Percentiles rank a stretch among this genome's conserved stretches.
These are phyloP conservation scores for Lyophyllum decastes DNA, from an alignment of 768 basidiomycete genomes.

Conservation along the genomic window DNA sequence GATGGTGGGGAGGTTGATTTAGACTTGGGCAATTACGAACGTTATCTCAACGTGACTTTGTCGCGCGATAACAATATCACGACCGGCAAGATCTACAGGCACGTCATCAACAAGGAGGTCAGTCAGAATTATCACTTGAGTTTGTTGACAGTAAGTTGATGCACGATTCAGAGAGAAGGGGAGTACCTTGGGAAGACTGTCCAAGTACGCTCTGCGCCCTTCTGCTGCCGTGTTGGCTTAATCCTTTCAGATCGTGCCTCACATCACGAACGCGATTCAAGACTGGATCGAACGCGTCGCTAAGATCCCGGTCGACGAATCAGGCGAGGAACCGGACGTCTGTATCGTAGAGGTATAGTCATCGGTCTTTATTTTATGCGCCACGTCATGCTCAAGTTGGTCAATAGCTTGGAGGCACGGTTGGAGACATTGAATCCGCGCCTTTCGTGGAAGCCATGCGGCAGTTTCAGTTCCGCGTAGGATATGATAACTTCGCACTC, in stretches of 20 bases:
- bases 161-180: constrained; percentile 61
- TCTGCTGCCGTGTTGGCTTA: background rate
- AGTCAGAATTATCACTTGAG: constrained; percentile 41
- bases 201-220: constrained; percentile 54
- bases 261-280: constrained; percentile 95
- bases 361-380: background rate
- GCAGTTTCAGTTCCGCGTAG: constrained; percentile 99
- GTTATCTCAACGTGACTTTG: constrained; percentile 93
- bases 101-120: constrained; percentile 98
- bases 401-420: constrained; percentile 91
- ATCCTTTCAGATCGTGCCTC: constrained; percentile 78
- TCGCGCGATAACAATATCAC: constrained; percentile 97
- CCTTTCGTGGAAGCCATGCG: constrained; percentile 99
- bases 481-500: constrained; percentile 93
- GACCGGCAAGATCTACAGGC: constrained; percentile 95
- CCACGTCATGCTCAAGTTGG: background rate
- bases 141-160: background rate
- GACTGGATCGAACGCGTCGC: constrained; percentile 98
- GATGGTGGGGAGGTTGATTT: constrained; percentile 98
- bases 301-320: constrained; percentile 92
- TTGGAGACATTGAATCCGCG: constrained; percentile 98
- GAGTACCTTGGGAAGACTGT: constrained; percentile 97
- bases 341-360: constrained; percentile 91
- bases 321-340: constrained; percentile 90
- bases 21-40: constrained; percentile 97